phyloP scores from a whole-genome alignment of 495 filamentous ascomycete genomes.

The Aspergillus baeticus region DNA sequence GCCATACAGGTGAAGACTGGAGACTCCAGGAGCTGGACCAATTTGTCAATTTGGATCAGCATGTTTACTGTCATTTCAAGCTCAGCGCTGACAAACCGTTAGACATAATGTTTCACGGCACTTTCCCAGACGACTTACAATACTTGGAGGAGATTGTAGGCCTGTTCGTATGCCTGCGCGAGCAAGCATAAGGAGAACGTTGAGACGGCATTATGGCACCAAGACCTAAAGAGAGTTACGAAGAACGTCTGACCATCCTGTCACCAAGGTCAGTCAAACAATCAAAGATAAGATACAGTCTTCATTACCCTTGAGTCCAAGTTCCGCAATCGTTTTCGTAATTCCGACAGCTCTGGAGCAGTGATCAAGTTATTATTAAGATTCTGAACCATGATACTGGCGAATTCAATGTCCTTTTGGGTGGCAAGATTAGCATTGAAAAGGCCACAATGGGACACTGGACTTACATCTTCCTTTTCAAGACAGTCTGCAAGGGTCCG shows the following conservation, averaged over 20 bases:
- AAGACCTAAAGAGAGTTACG: conserved; percentile 87
- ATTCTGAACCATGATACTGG: conserved; percentile 99
- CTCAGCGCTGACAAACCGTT: conserved; percentile 67
- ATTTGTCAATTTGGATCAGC: conserved; percentile 98
- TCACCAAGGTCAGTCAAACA: conserved; percentile 15
- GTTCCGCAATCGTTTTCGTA: conserved; percentile 86
- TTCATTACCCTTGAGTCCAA: conserved; percentile 72
- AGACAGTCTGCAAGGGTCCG: conserved; percentile 94
- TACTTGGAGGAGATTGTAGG: conserved; percentile 93
- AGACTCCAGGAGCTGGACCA: conserved; percentile 95
- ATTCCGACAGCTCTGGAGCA: conserved; percentile 86
- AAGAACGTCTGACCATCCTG: conserved; percentile 95
- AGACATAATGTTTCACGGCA: conserved; percentile 25
- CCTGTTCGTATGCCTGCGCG: conserved; percentile 97
- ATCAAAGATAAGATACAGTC: not conserved
- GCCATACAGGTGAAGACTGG: conserved; percentile 91
- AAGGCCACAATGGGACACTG: not conserved
- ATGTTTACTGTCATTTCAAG: conserved; percentile 99
- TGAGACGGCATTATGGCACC: conserved; percentile 98
- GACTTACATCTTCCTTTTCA: conserved; percentile 81
- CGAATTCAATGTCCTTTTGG: conserved; percentile 85
- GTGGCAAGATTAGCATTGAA: conserved; percentile 12
- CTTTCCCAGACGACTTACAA: conserved; percentile 61
- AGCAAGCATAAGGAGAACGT: conserved; percentile 95
- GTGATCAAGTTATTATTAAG: conserved; percentile 99